A percentile compares a stretch with the other conserved stretches of the same genome.
phyloP scores from a whole-genome alignment of 164 flowering plant genomes.

The Akebia trifoliata region DNA sequence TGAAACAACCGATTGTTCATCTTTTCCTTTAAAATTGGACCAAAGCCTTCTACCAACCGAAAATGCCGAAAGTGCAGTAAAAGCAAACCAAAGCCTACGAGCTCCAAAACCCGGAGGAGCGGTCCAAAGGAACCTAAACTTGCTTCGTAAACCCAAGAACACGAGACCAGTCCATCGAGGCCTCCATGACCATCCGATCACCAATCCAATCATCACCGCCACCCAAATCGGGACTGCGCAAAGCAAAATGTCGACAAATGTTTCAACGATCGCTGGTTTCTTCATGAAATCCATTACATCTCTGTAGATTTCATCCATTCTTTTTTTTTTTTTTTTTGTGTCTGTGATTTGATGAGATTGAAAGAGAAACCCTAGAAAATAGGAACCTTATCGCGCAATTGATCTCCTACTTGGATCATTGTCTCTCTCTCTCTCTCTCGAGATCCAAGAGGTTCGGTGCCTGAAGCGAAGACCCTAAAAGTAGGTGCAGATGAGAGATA shows the following conservation, averaged over 20 bases:
- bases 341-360: not conserved
- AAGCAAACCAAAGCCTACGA: constrained; percentile 80
- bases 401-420: not conserved
- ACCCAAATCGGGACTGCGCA: constrained; percentile 98
- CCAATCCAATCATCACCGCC: constrained; percentile 85
- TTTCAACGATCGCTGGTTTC: constrained; percentile 56
- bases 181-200: constrained; percentile 98
- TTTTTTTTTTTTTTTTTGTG: not conserved
- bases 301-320: constrained; percentile 25
- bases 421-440: not conserved
- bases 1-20: constrained; percentile 13
- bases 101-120: constrained; percentile 82
- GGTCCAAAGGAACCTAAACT: constrained; percentile 66
- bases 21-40: constrained; percentile 37
- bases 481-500: not conserved
- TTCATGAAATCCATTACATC: constrained; percentile 47
- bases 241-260: constrained; percentile 88
- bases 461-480: not conserved
- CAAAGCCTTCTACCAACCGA: constrained; percentile 56
- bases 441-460: constrained; percentile 8
- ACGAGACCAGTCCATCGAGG: constrained; percentile 85
- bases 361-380: constrained; percentile 4
- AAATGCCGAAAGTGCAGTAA: constrained; percentile 79
- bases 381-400: no score
- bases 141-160: constrained; percentile 61